These are phyloP conservation scores for Xylaria venustula DNA, from an alignment of 495 filamentous ascomycete species.

Conservation along the genomic window DNA sequence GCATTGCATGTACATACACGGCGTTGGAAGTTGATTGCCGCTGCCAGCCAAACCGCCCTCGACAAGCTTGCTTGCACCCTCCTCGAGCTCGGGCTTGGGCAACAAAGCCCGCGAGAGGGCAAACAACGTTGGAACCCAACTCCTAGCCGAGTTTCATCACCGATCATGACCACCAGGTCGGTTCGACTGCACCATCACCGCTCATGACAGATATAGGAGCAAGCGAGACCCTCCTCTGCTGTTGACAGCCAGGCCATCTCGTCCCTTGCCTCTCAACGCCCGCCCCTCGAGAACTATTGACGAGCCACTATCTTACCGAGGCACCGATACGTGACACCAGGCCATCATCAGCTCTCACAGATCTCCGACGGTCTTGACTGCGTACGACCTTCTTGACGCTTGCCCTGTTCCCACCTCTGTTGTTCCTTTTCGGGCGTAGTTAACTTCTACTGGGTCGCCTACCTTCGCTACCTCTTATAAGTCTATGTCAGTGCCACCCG, in stretches of 20 bases:
- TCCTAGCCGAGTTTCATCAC: not conserved
- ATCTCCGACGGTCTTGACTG: not conserved
- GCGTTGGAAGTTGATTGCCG: not conserved
- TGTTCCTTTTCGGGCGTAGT: not conserved
- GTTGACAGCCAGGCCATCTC: not conserved
- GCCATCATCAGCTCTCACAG: not conserved
- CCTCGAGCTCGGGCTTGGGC: not conserved
- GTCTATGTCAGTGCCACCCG: not conserved
- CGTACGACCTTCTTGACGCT: not conserved
- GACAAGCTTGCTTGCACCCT: not conserved
- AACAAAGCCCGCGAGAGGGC: not conserved
- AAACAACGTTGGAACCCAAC: conserved; percentile 2
- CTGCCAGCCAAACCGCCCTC: not conserved
- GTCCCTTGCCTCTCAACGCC: not conserved
- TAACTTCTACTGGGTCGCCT: not conserved
- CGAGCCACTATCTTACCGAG: not conserved
- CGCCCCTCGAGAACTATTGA: not conserved
- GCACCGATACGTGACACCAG: not conserved
- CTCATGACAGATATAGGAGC: not conserved
- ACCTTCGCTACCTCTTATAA: not conserved
- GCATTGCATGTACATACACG: not conserved
- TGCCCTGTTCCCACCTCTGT: not conserved
- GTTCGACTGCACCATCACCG: not conserved
- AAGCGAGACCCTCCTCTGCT: not conserved
- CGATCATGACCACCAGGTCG: not conserved